Percentiles rank a stretch among this genome's conserved stretches.
These are phyloP conservation scores for Blastocystis hominis DNA, from an alignment of 352 stramenopile species.

Conservation along the genomic window DNA sequence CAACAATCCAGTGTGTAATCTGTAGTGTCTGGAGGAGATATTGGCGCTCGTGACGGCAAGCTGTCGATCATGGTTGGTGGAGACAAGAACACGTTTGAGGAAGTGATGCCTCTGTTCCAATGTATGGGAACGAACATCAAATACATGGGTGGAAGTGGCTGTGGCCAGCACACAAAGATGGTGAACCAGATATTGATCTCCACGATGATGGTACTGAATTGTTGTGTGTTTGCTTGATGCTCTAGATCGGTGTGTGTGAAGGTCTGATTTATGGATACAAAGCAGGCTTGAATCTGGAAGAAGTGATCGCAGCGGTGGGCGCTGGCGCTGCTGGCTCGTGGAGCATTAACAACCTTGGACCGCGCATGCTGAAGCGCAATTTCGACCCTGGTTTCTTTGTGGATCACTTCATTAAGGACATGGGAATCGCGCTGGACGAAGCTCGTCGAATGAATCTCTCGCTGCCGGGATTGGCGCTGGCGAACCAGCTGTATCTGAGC, in stretches of 20 bases:
- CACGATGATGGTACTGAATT: slow-evolving; percentile 63
- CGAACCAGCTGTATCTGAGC: slow-evolving; percentile 74
- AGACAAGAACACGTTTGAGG: slow-evolving; percentile 72
- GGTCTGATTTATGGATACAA: slow-evolving; percentile 76
- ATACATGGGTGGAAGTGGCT: slow-evolving; percentile 73
- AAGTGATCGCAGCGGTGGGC: slow-evolving; percentile 74
- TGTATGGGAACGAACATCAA: slow-evolving; percentile 75
- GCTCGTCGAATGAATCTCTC: slow-evolving; percentile 74
- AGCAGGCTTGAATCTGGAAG: slow-evolving; percentile 73
- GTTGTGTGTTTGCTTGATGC: slow-evolving; percentile 60
- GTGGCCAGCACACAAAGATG: slow-evolving; percentile 79
- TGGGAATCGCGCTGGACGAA: slow-evolving; percentile 77
- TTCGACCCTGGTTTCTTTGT: slow-evolving; percentile 80
- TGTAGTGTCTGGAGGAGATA: slow-evolving; percentile 72
- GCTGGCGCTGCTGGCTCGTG: slow-evolving; percentile 74
- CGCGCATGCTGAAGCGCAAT: slow-evolving; percentile 74
- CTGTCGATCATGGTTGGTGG: slow-evolving; percentile 80
- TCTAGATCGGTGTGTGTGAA: slow-evolving; percentile 73
- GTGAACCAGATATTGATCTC: slow-evolving; percentile 73
- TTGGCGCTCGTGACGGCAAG: slow-evolving; percentile 74
- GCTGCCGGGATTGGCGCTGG: slow-evolving; percentile 72
- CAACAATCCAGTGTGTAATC: background rate
- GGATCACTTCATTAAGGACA: slow-evolving; percentile 80
- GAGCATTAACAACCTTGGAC: slow-evolving; percentile 78
- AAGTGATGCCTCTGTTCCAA: slow-evolving; percentile 73